Conservation (phyloP, 179 eudicot genomes). For the Patellifolia procumbens region DNA sequence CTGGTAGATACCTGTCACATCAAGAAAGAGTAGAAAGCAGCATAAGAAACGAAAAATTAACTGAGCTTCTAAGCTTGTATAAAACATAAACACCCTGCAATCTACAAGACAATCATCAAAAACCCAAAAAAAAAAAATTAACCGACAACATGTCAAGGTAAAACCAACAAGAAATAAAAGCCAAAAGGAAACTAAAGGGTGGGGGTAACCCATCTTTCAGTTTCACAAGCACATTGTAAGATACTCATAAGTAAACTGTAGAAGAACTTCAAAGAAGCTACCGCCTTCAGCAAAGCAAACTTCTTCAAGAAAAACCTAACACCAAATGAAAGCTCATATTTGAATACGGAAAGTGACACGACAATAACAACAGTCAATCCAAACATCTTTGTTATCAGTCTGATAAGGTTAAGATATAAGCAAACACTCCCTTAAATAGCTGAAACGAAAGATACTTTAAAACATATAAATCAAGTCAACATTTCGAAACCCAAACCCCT, state of each 20-base stretch:
- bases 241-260: not conserved
- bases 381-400: not conserved
- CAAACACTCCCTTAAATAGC: not conserved
- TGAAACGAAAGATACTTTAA: too few species aligned
- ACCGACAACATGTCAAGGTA: not conserved
- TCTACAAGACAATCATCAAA: not conserved
- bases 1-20: not conserved
- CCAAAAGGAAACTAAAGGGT: not conserved
- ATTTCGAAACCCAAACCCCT: not conserved
- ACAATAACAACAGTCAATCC: not conserved
- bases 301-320: too few species aligned
- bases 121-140: not conserved
- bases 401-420: not conserved
- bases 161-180: not conserved
- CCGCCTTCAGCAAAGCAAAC: not conserved
- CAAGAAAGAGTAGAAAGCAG: not conserved
- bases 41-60: not conserved
- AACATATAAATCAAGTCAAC: not conserved
- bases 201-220: not conserved
- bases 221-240: not conserved
- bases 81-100: not conserved
- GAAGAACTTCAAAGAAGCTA: not conserved
- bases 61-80: not conserved
- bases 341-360: not conserved
- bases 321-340: not conserved